phyloP scores from a whole-genome alignment of 2,329 filamentous ascomycete genomes.

The Myriosclerotinia scirpicola region DNA sequence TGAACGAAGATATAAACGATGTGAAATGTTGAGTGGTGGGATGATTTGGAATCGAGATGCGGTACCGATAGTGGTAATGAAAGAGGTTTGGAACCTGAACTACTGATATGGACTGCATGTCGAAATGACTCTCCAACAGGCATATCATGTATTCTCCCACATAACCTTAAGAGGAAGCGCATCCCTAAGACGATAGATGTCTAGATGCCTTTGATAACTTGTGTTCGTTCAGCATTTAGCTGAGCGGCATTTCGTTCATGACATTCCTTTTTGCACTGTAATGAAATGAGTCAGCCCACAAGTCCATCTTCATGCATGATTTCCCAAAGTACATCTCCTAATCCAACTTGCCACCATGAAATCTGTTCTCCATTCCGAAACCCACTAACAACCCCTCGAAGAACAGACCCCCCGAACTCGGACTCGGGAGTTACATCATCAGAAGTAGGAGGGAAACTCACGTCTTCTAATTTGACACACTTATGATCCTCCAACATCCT shows the following conservation, averaged over 20 bases:
- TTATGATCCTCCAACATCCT: conserved; percentile 91
- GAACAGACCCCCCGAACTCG: conserved; percentile 31
- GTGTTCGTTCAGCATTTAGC: conserved; percentile 87
- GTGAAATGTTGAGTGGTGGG: background rate
- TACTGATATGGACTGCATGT: background rate
- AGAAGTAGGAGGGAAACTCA: conserved; percentile 47
- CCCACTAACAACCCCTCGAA: background rate
- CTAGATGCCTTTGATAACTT: conserved; percentile 88
- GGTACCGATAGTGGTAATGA: background rate
- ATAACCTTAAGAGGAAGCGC: background rate
- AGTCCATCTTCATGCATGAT: conserved; percentile 29
- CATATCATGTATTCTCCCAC: background rate
- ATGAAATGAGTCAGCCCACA: conserved; percentile 12
- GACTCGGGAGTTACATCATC: conserved; percentile 5
- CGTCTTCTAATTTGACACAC: conserved; percentile 87
- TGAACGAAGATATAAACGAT: conserved; percentile 7
- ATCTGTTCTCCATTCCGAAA: background rate
- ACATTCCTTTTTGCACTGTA: conserved; percentile 89
- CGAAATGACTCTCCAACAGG: conserved; percentile 1
- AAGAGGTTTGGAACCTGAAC: background rate
- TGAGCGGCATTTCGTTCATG: conserved; percentile 92
- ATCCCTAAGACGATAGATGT: background rate
- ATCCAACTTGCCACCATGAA: conserved; percentile 45
- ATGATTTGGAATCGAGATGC: background rate
- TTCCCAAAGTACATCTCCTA: conserved; percentile 43